Percentiles rank a stretch among this genome's conserved stretches.
phyloP scores from a whole-genome alignment of 2,329 filamentous ascomycete species.

The Fusarium pseudonygamai region DNA sequence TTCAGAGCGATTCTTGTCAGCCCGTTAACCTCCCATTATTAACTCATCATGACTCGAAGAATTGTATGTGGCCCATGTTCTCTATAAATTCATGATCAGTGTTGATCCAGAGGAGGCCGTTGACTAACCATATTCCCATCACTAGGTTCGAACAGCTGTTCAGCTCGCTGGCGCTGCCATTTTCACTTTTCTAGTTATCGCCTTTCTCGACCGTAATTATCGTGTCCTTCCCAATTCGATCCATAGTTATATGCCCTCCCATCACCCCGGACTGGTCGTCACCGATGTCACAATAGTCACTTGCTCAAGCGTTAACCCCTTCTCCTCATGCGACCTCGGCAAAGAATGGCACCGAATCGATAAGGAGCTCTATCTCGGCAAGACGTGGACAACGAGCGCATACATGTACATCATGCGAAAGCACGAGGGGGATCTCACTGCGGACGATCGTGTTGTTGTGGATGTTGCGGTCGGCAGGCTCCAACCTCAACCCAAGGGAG shows the following conservation, averaged over 20 bases:
- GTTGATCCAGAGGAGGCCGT: not conserved
- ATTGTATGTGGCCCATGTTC: conserved; percentile 45
- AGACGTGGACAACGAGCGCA: conserved; percentile 77
- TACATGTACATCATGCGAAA: conserved; percentile 86
- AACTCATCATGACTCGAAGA: conserved; percentile 49
- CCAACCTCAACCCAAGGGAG: conserved; percentile 64
- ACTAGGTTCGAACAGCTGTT: conserved; percentile 72
- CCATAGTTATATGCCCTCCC: conserved; percentile 86
- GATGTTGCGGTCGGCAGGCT: conserved; percentile 80
- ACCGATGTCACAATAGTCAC: conserved; percentile 83
- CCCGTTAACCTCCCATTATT: conserved; percentile 2
- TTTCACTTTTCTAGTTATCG: conserved; percentile 75
- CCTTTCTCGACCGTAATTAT: conserved; percentile 89
- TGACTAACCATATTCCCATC: conserved; percentile 6
- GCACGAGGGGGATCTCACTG: conserved; percentile 82
- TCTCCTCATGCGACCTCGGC: conserved; percentile 81
- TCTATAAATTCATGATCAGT: not conserved
- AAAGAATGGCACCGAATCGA: conserved; percentile 83
- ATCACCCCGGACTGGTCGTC: conserved; percentile 84
- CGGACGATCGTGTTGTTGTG: conserved; percentile 80
- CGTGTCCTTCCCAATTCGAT: conserved; percentile 85
- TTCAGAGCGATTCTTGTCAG: not conserved
- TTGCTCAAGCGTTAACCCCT: conserved; percentile 78
- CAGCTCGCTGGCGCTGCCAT: conserved; percentile 76
- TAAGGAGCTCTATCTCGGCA: conserved; percentile 86